Base-by-base conservation (phyloP, 2,329 filamentous ascomycete species). In the Fusarium buharicum region DNA sequence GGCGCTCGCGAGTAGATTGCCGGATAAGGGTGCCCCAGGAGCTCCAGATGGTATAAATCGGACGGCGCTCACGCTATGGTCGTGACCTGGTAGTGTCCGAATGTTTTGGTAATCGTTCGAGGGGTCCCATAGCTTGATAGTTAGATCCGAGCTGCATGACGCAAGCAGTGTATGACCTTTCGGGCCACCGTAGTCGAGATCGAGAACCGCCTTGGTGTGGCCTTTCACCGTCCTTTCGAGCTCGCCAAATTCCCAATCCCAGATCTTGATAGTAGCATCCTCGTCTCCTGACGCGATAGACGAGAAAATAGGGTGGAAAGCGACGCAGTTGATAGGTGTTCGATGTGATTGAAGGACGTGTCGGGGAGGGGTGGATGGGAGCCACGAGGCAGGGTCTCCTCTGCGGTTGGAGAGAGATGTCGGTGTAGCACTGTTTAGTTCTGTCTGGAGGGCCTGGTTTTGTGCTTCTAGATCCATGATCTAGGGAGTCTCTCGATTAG, bases 211-310 rank as follows among this genome's bases (percentile, higher is more conserved):
- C 72, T 91, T 93, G 6, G 93, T 97, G 72, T 97, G 94, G 2
- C 92, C 93, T 74, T 97, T 97, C 54, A 97, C 85, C 1, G 93
- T 97, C 61, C 90, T 82, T 75, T 97, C 93, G 4, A 96, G 82
- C 76, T 97, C 93, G 43, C 94, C 94, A 20, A 96, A 79, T 72
- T 97, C 93, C 90, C 93, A 97, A 72, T 97, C 93, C 93, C 93
- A 97, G 51, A 97, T 93, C 72, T 97, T 97, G 75, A 98, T 96
- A 8, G 91, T 96, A 50, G 87, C 91, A 75, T 97, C 94, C 74
- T 97, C 93, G 9, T 93, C 96, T 14, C 91, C 93, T 0, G 92
- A 95, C 10, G 93, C 94, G 18, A 97, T 82, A 6, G 91, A 94
- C 10, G 92, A 94, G 77, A 96, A 97, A 28, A 95, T 84, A 0